Conservation (phyloP, 176 grass and related monocot species). For the Musa beccarii region DNA sequence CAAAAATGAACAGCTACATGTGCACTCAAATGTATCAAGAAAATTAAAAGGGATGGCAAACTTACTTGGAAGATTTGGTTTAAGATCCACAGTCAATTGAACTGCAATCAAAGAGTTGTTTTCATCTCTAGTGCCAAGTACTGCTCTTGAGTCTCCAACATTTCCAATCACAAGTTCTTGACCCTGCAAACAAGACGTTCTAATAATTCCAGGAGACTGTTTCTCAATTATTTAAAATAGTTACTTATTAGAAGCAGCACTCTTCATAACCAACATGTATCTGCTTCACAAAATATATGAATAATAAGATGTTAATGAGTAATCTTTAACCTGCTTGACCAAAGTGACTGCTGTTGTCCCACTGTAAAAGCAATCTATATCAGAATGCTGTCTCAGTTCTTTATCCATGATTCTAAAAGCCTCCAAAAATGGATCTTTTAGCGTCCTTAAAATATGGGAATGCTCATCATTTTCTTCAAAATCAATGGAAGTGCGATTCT, state of each 20-base stretch:
- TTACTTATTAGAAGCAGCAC: not conserved
- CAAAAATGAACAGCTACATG: not conserved
- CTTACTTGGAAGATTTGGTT: conserved; percentile 91
- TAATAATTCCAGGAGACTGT: not conserved
- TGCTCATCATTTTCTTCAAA: conserved; percentile 28
- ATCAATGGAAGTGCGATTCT: conserved; percentile 24
- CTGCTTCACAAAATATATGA: not conserved
- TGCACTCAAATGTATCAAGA: not conserved
- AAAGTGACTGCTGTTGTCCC: conserved; percentile 85
- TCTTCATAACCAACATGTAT: too few relatives aligned
- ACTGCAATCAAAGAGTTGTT: conserved; percentile 48
- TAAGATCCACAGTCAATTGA: conserved; percentile 86
- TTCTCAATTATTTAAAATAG: not conserved
- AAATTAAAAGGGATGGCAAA: not conserved
- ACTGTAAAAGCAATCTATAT: conserved; percentile 68
- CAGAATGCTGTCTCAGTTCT: conserved; percentile 55
- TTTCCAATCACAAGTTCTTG: conserved; percentile 83
- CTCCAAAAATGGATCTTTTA: conserved; percentile 54
- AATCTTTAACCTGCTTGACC: conserved; percentile 58
- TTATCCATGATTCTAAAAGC: conserved; percentile 70
- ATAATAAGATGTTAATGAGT: conserved; percentile 11
- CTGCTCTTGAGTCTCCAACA: conserved; percentile 84
- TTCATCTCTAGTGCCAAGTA: conserved; percentile 65
- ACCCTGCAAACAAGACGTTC: conserved; percentile 33
- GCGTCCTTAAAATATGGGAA: conserved; percentile 34